Evolutionary conservation across 192 early-diverging fungal species (phyloP), one percentile per base, ranked within the genome.

Genomic region (Endogone sp.): DNA sequence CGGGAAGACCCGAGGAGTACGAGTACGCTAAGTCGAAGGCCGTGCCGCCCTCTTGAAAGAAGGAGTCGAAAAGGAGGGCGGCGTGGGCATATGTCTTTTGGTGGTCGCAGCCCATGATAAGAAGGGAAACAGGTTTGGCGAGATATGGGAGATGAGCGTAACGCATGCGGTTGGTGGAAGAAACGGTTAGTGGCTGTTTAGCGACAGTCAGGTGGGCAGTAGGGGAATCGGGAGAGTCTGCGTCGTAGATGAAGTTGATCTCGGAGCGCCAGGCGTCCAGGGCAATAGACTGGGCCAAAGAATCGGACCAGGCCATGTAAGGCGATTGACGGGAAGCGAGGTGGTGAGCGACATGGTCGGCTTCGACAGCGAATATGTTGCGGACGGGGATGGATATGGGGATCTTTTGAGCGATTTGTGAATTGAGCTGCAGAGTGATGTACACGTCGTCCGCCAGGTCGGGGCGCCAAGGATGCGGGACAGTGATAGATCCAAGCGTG

Each of bases 181-280:
- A 6, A 6, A 49, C 37, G 16, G 37, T 49, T 16, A 49, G 16
- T 16, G 37, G 37, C 37, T 16, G 37, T 16, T 49, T 49, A 16
- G 37, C 16, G 1, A 49, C 9, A 16, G 37, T 49, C 37, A 49
- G 1, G 16, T 49, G 1, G 16, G 37, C 37, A 16, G 0, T 49
- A 6, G 37, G 37, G 37, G 37, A 49, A 16, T 6, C 3, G 49
- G 24, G 13, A 24, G 22, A 32, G 49, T 77, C 75, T 13, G 57
- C 68, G 26, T 61, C 31, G 49, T 73, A 77, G 30, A 29, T 44
- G n/a, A 77, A 44, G 23, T 71, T 71, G 56, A 77, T 73, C 67
- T 73, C 67, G 4, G 59, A 56, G 44, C 75, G 56, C 75, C 75
- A 77, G 2, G 26, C 22, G 67, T 77, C 75, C 71, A 77, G 66